Evolutionary conservation across 1,284 basidiomycete genomes (phyloP), one percentile per base, ranked within the genome.

Genomic region (Butyriboletus pseudospeciosus): DNA sequence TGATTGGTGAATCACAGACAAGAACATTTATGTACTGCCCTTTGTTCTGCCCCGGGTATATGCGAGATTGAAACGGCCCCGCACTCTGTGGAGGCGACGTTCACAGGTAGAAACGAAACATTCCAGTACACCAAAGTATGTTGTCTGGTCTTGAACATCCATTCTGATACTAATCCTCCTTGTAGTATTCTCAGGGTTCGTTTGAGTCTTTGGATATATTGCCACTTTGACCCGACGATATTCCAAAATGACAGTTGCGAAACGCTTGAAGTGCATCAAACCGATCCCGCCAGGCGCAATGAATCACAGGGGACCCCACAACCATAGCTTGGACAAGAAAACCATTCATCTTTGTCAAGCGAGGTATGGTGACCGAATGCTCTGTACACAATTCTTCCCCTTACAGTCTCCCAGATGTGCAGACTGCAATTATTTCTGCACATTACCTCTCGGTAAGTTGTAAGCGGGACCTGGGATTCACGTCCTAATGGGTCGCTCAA

Each of bases 381-480:
- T 45, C 2, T 13, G 0, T n/a, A 5, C 1, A 13, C 7, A 0
- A 17, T n/a, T 44, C 28, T 14, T 47, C 10, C 14, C 17, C 51
- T 56, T 17, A 61, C 14, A 4, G 1, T 10, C 12, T 5, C 52
- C 17, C 36, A 81, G 81, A 41, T 85, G 83, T 55, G 72, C 74
- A 1, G 73, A 75, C 43, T 85, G 82, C 51, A 75, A 77, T 3
- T 86, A 85, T 63, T 79, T 77, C 61, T 86, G 84, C 57, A 83
- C 76, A 0, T 62, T 83, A 5, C 81, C 80, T 5, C 69, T 78
- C 34, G 80, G 83, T 84, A 53, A 40, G 63, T 46, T 56, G 12
- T 25, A 14, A 3, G 12, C 6, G 2, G n/a, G 16, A 47, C 3
- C 8, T 4, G 7, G 14, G 5, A 36, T 20, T 10, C 0, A 0